Evolutionary conservation across 2,329 filamentous ascomycete species (phyloP).

Genomic region (Colletotrichum horii): DNA sequence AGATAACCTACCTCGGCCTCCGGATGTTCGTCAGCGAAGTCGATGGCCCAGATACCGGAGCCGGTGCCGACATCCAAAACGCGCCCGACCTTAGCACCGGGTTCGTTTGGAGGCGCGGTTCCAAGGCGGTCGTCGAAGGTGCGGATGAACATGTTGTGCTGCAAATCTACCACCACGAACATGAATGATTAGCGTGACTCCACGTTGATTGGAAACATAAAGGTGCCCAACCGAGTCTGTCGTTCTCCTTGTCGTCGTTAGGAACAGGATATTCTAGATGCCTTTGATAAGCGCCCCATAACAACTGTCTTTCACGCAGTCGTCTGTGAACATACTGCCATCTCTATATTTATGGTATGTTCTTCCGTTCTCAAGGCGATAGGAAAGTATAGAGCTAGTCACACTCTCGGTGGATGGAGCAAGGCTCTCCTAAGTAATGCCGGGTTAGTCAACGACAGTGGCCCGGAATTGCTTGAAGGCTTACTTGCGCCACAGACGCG

Average conservation of each 20-base stretch:
- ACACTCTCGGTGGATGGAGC: slow-evolving; percentile 31
- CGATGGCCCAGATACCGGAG: slow-evolving; percentile 28
- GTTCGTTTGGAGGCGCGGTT: slow-evolving; percentile 11
- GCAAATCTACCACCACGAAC: slow-evolving; percentile 23
- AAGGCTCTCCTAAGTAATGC: neutral
- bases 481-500: neutral
- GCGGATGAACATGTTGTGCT: slow-evolving; percentile 28
- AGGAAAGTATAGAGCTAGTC: slow-evolving; percentile 37
- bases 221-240: neutral
- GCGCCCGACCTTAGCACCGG: neutral
- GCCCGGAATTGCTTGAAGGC: neutral
- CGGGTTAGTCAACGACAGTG: neutral
- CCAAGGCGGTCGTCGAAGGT: slow-evolving; percentile 27
- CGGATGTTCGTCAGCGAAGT: slow-evolving; percentile 24
- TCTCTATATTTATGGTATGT: slow-evolving; percentile 36
- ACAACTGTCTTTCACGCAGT: no score
- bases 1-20: neutral
- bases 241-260: neutral
- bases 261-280: neutral
- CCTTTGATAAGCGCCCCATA: neutral
- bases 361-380: slow-evolving; percentile 40
- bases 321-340: neutral
- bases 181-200: no score
- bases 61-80: slow-evolving; percentile 29
- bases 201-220: neutral